Evolutionary conservation across 2,329 filamentous ascomycete genomes (phyloP).

Genomic region (Xylaria sp.): DNA sequence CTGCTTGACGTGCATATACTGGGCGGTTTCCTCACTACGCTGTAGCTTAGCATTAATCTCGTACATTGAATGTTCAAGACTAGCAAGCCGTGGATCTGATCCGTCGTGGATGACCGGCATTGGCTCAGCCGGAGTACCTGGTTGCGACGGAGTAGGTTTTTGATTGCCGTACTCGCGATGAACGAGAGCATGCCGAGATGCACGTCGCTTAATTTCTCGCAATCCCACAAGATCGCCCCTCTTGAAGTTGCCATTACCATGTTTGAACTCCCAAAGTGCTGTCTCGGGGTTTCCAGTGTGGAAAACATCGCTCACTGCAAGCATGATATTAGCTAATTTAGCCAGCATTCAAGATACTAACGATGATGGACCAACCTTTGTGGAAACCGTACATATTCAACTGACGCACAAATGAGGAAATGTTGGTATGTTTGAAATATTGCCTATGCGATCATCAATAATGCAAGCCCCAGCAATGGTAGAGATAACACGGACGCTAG

Average conservation of each 20-base stretch:
- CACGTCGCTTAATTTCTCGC: slow-evolving; percentile 92
- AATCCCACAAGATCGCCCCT: slow-evolving; percentile 89
- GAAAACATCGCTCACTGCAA: slow-evolving; percentile 92
- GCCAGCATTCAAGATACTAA: slow-evolving; percentile 11
- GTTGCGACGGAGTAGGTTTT: slow-evolving; percentile 77
- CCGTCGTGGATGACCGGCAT: slow-evolving; percentile 74
- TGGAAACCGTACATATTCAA: slow-evolving; percentile 99
- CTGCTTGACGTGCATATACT: slow-evolving; percentile 79
- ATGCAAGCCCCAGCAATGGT: slow-evolving; percentile 19
- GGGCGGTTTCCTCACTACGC: slow-evolving; percentile 82
- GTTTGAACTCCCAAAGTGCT: slow-evolving; percentile 98
- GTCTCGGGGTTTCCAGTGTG: slow-evolving; percentile 93
- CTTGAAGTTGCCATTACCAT: slow-evolving; percentile 96
- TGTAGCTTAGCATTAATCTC: slow-evolving; percentile 78
- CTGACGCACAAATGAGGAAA: slow-evolving; percentile 96
- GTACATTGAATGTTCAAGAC: slow-evolving; percentile 81
- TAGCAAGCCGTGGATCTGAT: slow-evolving; percentile 74
- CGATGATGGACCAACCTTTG: slow-evolving; percentile 69
- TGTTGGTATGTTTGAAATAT: slow-evolving; percentile 99
- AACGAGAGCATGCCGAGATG: slow-evolving; percentile 89
- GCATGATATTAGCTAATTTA: slow-evolving; percentile 32
- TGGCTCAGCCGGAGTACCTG: slow-evolving; percentile 82
- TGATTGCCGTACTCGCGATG: slow-evolving; percentile 86
- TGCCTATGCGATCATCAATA: slow-evolving; percentile 62
- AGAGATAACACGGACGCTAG: slow-evolving; percentile 69